Evolutionary conservation across 2,329 filamentous ascomycete species (phyloP).

Genomic region (Xylariaceae sp.): DNA sequence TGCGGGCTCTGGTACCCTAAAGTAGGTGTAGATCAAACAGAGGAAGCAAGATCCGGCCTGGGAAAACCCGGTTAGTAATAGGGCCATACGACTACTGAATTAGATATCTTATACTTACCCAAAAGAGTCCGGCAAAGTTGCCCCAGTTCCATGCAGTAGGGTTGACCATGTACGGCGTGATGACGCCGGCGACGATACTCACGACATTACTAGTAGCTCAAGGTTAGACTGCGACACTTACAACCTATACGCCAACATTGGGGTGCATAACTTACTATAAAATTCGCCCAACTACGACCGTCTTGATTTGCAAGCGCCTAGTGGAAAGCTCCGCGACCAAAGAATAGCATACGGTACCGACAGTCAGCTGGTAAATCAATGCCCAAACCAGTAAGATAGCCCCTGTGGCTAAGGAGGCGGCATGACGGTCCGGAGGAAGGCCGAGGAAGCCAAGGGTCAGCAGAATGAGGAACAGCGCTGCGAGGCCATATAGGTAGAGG

Average conservation of each 20-base stretch:
- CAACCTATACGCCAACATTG: not conserved
- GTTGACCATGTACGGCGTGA: conserved; percentile 93
- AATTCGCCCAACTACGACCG: conserved; percentile 77
- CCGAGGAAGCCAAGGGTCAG: conserved; percentile 80
- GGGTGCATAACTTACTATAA: conserved; percentile 48
- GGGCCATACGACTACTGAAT: conserved; percentile 3
- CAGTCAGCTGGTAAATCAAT: conserved; percentile 76
- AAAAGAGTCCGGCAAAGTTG: conserved; percentile 85
- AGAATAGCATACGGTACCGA: conserved; percentile 86
- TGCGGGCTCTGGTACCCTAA: conserved; percentile 71
- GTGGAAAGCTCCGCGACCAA: conserved; percentile 81
- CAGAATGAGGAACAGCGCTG: conserved; percentile 68
- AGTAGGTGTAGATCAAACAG: conserved; percentile 77
- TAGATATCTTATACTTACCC: conserved; percentile 42
- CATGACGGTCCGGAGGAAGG: conserved; percentile 58
- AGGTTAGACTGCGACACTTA: conserved; percentile 6
- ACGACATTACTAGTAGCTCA: conserved; percentile 59
- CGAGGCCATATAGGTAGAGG: conserved; percentile 71
- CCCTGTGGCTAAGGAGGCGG: conserved; percentile 71
- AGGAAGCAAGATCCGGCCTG: conserved; percentile 69
- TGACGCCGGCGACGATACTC: conserved; percentile 71
- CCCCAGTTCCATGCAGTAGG: conserved; percentile 81
- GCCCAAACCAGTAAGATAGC: conserved; percentile 81
- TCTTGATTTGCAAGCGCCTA: conserved; percentile 81
- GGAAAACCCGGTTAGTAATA: not conserved